Evolutionary conservation across 2,329 filamentous ascomycete species (phyloP), one percentile per base, ranked within the genome.

Genomic region (Aotearoamyces nothofagi): DNA sequence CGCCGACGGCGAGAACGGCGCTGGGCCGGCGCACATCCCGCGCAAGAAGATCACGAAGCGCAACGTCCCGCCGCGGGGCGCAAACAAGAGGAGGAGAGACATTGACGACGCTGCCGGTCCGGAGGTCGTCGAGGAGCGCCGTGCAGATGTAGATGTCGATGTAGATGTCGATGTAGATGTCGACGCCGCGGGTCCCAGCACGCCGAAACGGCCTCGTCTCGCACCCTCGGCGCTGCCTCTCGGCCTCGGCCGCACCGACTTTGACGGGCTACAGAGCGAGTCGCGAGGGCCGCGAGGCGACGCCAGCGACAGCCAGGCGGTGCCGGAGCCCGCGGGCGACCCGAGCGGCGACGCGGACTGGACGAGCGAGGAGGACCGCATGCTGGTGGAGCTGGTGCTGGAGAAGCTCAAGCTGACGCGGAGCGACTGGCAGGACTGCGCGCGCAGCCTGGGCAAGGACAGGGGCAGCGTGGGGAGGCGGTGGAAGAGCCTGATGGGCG

Each of bases 371-470:
- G 70, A 78, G 36, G 72, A 78, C 46, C 59, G 69, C 33, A 57
- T 74, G 33, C 56, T 78, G 2, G 67, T 78, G n/a, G 70, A 77
- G 50, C 58, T 78, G 11, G 69, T 78, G 22, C 56, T 78, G 5
- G 69, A 74, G 46, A 77, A 77, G 54, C 57, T 78, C 31, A 66
- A 66, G 51, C 57, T 78, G 13, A 64, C 63, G 40, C 74, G 69
- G 50, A 58, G 61, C 28, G 70, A 78, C 33, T 77, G 71, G 72
- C 67, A 74, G 34, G 71, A 78, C 45, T 77, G 71, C 47, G 72
- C 71, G 24, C 59, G 69, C 34, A 70, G 59, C 39, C 55, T 78
- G 5, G 71, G 72, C 36, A 69, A 64, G 41, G 69, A 75, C 50
- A 57, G 66, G 29, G 55, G 60, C 33, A 66, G 60, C 34, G 56